Base-by-base conservation (phyloP, 2,329 filamentous ascomycete species). In the Teratosphaeria nubilosa region DNA sequence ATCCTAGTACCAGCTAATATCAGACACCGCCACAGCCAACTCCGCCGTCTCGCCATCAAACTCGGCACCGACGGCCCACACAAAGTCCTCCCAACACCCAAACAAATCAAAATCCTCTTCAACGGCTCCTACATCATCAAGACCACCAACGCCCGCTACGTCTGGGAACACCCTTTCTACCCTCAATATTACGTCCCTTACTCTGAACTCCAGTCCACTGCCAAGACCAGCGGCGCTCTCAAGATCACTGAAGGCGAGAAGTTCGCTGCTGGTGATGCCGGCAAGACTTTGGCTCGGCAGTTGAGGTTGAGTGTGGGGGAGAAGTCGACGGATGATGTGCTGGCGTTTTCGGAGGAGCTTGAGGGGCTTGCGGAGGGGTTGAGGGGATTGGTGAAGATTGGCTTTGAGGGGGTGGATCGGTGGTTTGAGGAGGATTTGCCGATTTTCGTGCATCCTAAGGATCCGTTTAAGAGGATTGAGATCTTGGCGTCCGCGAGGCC, bases 391-490 rank as follows among this genome's bases (percentile, higher is more conserved):
- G 66, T 69, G 10, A 67, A 66, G 32, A 63, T 70, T 53, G 61
- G 64, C 34, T 70, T 70, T 58, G 59, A 25, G 13, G 51, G 58
- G 22, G 53, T 68, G 53, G 76, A 78, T 48, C 68, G 73, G 53
- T 81, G 78, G 78, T 78, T 78, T 63, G 83, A 85, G 65, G 84
- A 86, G 70, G 82, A 85, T 55, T 73, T 74, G 0, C 79, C 77
- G 1, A 80, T 86, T 57, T 79, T 78, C 64, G 76, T 82, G 3
- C 85, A 88, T 59, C 84, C 85, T 0, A 86, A 86, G 62, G 84
- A 87, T 56, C 85, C 85, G 0, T 86, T 81, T 72, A 85, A 85
- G 63, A 78, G 85, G 13, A 74, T 88, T 60, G 84, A 87, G 58
- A 79, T 84, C 27, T 69, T 87, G 5, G 74, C 75, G 1, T 86